Base-by-base conservation (phyloP, 2,329 filamentous ascomycete species). In the Colletotrichum sp. region DNA sequence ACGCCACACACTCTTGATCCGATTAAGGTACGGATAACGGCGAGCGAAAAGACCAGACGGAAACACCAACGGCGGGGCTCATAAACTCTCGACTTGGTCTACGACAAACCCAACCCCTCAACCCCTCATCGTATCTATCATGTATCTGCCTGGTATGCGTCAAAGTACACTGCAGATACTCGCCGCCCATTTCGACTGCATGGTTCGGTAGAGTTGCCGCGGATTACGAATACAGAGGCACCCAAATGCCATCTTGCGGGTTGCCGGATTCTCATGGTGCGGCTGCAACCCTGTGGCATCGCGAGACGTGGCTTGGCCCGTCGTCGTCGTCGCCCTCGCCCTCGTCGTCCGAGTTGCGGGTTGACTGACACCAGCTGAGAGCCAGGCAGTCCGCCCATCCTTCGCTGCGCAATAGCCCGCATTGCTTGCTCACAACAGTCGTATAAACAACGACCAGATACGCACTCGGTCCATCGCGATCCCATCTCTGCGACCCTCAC, bases 41-140 rank as follows among this genome's bases (percentile, higher is more conserved):
- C 64, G 65, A 62, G 59, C 8, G 34, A 49, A 72, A 76, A 76
- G 70, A 76, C 70, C 73, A 68, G 73, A 76, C 59, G 73, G 73
- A 76, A 76, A 76, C 73, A 65, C 63, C 68, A 62, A 44, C 32
- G 36, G 72, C 72, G 68, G 68, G 68, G 68, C 28, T 60, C 36
- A 39, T 36, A 24, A 26, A 57, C 26, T 36, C 32, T 67, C 8
- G 57, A 67, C 68, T 63, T 36, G 24, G 52, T 67, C 72, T 36
- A 55, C 12, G 16, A 62, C 63, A 68, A 21, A 44, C 68, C 49
- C 28, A 26, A 68, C 68, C 36, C 69, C 55, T 67, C 60, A 18
- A 39, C 36, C 55, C 49, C 65, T 34, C 13, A 15, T 34, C 39
- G 64, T 24, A 30, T 21, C 39, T 39, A 24, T n/a, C 26, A 21